Percentiles rank a stretch among this genome's conserved stretches.
Conservation (phyloP, 208 protist genomes). For the Acanthamoeba quina region DNA sequence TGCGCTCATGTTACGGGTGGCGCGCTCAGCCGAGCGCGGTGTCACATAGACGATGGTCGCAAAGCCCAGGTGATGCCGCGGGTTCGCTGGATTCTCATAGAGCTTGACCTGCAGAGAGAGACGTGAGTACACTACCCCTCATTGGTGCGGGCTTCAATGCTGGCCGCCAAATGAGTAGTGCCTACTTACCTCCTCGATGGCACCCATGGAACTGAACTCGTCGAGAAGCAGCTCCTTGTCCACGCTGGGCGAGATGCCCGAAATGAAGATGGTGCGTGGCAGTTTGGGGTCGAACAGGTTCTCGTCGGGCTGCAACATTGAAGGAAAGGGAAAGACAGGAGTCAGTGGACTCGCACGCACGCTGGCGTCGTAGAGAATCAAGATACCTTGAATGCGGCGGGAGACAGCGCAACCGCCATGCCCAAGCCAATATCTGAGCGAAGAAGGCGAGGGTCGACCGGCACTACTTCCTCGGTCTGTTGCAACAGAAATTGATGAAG, state of each 20-base stretch:
- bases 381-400: neutral
- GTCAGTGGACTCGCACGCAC: neutral
- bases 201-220: slow-evolving; percentile 23
- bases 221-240: slow-evolving; percentile 37
- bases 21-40: slow-evolving; percentile 33
- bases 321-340: neutral
- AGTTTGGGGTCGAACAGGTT: slow-evolving; percentile 55
- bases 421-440: slow-evolving; percentile 29
- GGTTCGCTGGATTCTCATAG: slow-evolving; percentile 27
- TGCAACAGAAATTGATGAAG: neutral
- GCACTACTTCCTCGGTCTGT: slow-evolving; percentile 11
- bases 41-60: slow-evolving; percentile 6
- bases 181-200: neutral
- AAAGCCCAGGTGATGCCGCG: slow-evolving; percentile 24
- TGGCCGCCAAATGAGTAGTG: neutral
- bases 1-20: slow-evolving; percentile 31
- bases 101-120: neutral
- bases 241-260: slow-evolving; percentile 42
- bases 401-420: neutral
- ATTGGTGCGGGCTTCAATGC: neutral
- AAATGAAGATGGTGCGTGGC: slow-evolving; percentile 7
- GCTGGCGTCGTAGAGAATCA: neutral
- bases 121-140: neutral
- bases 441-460: slow-evolving; percentile 7
- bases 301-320: slow-evolving; percentile 9